Base-by-base conservation (phyloP, 495 filamentous ascomycete genomes). In the Staphylotrichum tortipilum region DNA sequence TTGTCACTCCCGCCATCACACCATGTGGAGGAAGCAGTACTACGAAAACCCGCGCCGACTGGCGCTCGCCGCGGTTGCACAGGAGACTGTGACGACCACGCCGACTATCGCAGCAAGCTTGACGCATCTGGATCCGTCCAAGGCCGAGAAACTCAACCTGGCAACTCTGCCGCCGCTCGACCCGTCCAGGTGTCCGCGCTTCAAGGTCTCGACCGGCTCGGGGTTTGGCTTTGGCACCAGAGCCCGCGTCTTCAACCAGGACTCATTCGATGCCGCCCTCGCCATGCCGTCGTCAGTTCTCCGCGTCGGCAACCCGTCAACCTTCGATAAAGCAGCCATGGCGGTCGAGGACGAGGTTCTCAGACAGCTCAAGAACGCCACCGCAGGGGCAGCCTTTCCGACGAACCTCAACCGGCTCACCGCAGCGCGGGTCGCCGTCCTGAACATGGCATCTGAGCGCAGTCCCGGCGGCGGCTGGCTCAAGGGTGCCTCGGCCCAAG, bases 401-500 rank as follows among this genome's bases (percentile, higher is more conserved):
- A 37, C 44, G 8, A 50, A 53, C 23, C 37, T 60, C 15, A 46
- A 58, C 31, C 44, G 54, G 1, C 15, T 37, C 22, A 60, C 47
- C 0, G 65, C 50, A 9, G 6, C 53, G 14, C 66, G 66, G 1
- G 70, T 83, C 5, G 78, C 73, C 26, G 68, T 84, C 14, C 67
- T 86, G 24, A 85, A 84, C 57, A 69, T 83, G 55, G 82, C 80
- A 8, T 82, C 75, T 31, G 73, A 73, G 9, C 26, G 44, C 2
- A 59, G 43, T 0, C 59, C 69, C 11, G 82, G 79, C 21, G 80
- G 83, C 11, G 77, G 75, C n/a, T 85, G 75, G 74, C 52, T 71
- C 2, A 54, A 55, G 6, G 80, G 79, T 12, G 51, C 75, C 5
- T 58, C 67, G 26, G 81, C 82, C 3, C 82, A 85, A 58, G 83